phyloP scores from a whole-genome alignment of 805 yeast genomes.

The Barnettozyma botsteinii region DNA sequence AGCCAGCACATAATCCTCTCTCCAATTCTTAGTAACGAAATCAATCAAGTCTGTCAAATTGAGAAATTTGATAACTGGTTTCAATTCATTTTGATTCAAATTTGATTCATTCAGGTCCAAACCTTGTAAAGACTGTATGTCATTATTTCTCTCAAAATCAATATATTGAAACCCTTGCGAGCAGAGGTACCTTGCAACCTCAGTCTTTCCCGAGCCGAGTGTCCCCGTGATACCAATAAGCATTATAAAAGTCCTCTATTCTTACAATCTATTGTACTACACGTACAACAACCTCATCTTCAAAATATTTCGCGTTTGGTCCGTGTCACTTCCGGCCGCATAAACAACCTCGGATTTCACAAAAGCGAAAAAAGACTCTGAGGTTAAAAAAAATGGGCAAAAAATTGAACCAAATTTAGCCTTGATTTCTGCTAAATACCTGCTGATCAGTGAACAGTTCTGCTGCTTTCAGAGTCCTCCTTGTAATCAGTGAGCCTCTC shows the following conservation, averaged over 20 bases:
- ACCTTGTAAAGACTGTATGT: slow-evolving; percentile 9
- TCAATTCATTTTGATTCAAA: slow-evolving; percentile 11
- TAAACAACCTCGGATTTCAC: no score
- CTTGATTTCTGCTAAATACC: no score
- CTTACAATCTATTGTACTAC: no score
- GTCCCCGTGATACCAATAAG: slow-evolving; percentile 74
- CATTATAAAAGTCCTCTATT: no score
- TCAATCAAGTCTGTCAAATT: slow-evolving; percentile 43
- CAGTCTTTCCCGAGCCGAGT: slow-evolving; percentile 58
- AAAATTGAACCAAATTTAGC: background rate
- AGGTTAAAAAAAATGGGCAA: background rate
- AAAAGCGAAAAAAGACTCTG: no score
- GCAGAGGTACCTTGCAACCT: slow-evolving; percentile 52
- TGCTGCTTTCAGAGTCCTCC: background rate
- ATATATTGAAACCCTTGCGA: slow-evolving; percentile 46
- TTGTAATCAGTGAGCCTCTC: background rate
- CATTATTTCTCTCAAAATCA: slow-evolving; percentile 16
- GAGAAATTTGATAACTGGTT: slow-evolving; percentile 31
- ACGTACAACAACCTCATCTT: no score
- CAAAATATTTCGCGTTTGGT: background rate
- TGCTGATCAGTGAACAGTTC: no score
- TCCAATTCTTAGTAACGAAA: slow-evolving; percentile 64
- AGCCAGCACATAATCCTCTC: slow-evolving; percentile 50
- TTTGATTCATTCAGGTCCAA: slow-evolving; percentile 13
- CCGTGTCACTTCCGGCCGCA: no score